Evolutionary conservation across 306 rosid species (phyloP), one percentile per base, ranked within the genome.

Genomic region (Vigna unguiculata): DNA sequence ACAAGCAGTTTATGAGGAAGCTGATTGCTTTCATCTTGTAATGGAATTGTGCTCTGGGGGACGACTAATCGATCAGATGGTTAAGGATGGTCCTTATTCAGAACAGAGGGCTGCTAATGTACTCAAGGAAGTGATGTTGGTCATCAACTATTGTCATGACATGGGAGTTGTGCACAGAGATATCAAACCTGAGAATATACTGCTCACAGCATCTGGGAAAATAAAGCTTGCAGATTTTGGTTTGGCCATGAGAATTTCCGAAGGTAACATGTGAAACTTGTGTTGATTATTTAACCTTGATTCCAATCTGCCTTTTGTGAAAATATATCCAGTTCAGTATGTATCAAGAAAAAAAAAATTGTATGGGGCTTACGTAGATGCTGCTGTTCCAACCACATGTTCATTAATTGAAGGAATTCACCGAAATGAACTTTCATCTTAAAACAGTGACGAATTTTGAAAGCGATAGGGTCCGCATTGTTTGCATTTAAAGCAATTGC

Each of bases 111-210:
- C 96, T 61, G 99, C 99, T 51, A 91, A 87, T 76, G 70, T 87
- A 62, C 85, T 96, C 60, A 96, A 92, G 89, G 98, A 92, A 83
- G 98, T 96, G 71, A 87, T 96, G 96, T 86, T 93, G 22, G 99
- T 96, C 78, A 83, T 96, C 66, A 92, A 96, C 88, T 96, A 92
- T 71, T 96, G 98, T 77, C 98, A 96, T 91, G 99, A 96, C 80
- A 96, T 96, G 99, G 99, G 99, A 76, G 99, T 96, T 85, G 99
- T 91, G 65, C 99, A 96, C 74, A 82, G 99, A 83, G 99, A 96
- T 86, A 61, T 96, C 80, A 96, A 96, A 81, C 99, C 99, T 24
- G 99, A 96, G 84, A 96, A 96, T 77, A 96, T 92, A 83, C 93
- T 96, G 83, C 93, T 92, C 74, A 88, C 97, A 0, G 77, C 85